Evolutionary conservation across 345 rosid species (phyloP).

Genomic region (Schrenkiella parvula): DNA sequence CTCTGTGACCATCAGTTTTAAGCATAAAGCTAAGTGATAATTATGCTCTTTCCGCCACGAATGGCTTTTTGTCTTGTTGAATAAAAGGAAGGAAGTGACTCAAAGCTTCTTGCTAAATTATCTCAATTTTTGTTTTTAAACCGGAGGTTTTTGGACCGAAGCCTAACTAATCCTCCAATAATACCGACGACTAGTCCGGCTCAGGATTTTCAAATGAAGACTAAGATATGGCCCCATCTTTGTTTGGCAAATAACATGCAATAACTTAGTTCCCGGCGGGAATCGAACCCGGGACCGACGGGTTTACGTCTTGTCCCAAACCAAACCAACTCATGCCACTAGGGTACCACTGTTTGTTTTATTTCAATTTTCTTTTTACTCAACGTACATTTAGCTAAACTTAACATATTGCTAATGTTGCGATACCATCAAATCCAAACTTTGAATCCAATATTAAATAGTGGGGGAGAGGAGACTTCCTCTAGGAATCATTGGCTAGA

Average conservation of each 20-base stretch:
- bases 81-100: conserved; percentile 31
- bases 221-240: too few species aligned
- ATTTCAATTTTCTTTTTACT: neutral
- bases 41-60: conserved; percentile 31
- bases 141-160: too few species aligned
- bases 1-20: conserved; percentile 11
- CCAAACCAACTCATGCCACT: too few species aligned
- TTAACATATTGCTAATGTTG: neutral
- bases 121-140: neutral
- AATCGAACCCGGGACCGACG: too few species aligned
- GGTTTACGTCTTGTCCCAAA: too few species aligned
- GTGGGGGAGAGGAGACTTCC: neutral
- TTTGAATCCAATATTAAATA: neutral
- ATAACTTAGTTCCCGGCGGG: too few species aligned
- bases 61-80: conserved; percentile 33
- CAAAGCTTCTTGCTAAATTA: conserved; percentile 25
- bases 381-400: neutral
- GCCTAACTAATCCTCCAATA: too few species aligned
- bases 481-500: neutral
- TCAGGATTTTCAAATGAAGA: too few species aligned
- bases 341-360: too few species aligned
- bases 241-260: too few species aligned
- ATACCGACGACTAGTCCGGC: too few species aligned
- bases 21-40: conserved; percentile 24
- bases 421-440: neutral